Percentiles rank a stretch among this genome's conserved stretches.
Conservation (phyloP, 257 asterid genomes). For the Salvia splendens region DNA sequence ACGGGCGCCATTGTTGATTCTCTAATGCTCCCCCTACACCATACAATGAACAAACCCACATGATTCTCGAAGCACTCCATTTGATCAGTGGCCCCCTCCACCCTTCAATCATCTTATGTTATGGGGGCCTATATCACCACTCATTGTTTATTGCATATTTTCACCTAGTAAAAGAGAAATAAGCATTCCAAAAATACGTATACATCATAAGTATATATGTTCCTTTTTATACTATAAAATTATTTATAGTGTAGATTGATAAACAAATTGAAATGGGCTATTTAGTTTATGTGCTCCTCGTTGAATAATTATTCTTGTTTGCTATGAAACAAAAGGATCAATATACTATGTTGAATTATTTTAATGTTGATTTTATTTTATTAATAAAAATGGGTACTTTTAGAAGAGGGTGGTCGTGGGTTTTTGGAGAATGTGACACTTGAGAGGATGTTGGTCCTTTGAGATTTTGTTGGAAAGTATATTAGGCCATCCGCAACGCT, state of each 20-base stretch:
- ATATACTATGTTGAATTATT: slow-evolving; percentile 16
- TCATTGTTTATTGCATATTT: not conserved
- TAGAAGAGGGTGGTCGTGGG: slow-evolving; percentile 69
- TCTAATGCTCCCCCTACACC: slow-evolving; percentile 47
- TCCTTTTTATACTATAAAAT: too few species aligned
- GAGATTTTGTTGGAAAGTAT: slow-evolving; percentile 72
- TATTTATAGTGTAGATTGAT: too few species aligned
- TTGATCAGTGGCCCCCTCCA: slow-evolving; percentile 49
- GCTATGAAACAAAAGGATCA: too few species aligned
- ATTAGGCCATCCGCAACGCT: too few species aligned
- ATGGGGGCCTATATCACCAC: slow-evolving; percentile 33
- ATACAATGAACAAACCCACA: slow-evolving; percentile 54
- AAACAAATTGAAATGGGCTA: not conserved
- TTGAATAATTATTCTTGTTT: too few species aligned
- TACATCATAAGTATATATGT: too few species aligned
- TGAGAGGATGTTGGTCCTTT: slow-evolving; percentile 83
- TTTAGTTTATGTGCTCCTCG: not conserved
- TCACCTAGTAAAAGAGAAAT: not conserved
- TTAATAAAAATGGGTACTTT: slow-evolving; percentile 16
- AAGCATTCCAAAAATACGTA: not conserved
- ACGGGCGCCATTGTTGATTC: not conserved
- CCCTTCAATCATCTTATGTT: slow-evolving; percentile 50
- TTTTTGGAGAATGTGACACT: slow-evolving; percentile 72
- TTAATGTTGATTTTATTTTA: slow-evolving; percentile 30
- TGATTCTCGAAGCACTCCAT: slow-evolving; percentile 50